Base-by-base conservation (phyloP, 1,139 yeast species). In the Saccharomyces pastorianus region DNA sequence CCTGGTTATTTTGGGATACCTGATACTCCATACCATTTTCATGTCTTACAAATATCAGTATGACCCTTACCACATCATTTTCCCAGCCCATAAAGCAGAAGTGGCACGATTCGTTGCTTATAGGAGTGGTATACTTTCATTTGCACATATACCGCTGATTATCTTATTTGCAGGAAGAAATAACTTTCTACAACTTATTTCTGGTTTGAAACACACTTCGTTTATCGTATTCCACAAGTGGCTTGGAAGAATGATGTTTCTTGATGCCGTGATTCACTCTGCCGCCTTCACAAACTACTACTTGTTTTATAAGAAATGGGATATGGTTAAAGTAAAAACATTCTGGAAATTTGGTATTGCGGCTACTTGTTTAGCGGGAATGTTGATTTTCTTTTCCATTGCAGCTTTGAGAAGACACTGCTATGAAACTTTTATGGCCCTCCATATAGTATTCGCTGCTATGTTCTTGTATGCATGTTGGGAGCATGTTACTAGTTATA, bases 371-470 rank as follows among this genome's bases (percentile, higher is more conserved):
- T 60, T 76, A 28, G 25, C 42, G 4, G 42, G 23, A 38, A 38
- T 38, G 42, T 8, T 38, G 42, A 60, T 75, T 27, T 34, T 51
- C 27, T 76, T 78, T 46, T 83, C 87, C 1, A 61, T 73, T 53
- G 76, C 77, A 54, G 53, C 56, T 32, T 66, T 87, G 59, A 78
- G 96, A 67, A 78, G 76, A 52, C 64, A 67, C 55, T 72, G 72
- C 58, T 88, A 89, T 66, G 96, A 88, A 64, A 48, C 80, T 8
- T 89, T 89, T 68, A 66, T 85, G 25, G 62, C 73, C 26, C 49
- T 73, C 20, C 96, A 88, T 68, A 76, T 86, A 47, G 51, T 80
- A 1, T 65, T 87, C 51, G 91, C 83, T 0, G 73, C 75, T 0
- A 58, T 80, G 27, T 82, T 84, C 62, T 63, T 85, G 29, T 76